A percentile compares a stretch with the other conserved stretches of the same genome.
Evolutionary conservation across 2,329 filamentous ascomycete genomes (phyloP).

Genomic region (Sordariomycetes sp.): DNA sequence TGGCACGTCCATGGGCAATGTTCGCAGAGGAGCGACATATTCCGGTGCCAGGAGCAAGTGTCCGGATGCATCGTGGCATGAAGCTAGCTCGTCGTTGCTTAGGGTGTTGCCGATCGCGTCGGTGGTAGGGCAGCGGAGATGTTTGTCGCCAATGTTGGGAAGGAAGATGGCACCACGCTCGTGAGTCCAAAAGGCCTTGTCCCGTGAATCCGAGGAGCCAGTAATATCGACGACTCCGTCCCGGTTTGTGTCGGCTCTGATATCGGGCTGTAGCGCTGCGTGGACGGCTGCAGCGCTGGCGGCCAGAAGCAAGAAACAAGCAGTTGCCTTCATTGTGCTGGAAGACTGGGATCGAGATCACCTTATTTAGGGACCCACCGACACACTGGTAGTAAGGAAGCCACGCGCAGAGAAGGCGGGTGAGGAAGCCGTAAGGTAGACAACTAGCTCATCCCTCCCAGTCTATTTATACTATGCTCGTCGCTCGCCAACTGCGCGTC

Average conservation of each 20-base stretch:
- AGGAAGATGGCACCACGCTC: constrained; percentile 18
- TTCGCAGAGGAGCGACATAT: constrained; percentile 18
- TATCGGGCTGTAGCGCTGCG: constrained; percentile 6
- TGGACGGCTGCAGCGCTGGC: no score
- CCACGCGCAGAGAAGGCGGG: no score
- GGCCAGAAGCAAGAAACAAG: no score
- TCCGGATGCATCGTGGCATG: constrained; percentile 21
- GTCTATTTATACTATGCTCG: no score
- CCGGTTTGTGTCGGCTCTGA: constrained; percentile 21
- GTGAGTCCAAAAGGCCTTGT: constrained; percentile 13
- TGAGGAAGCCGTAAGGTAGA: no score
- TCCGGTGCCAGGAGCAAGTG: constrained; percentile 16
- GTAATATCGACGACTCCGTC: constrained; percentile 17
- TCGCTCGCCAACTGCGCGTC: no score
- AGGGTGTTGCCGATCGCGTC: background rate
- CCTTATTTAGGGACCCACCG: no score
- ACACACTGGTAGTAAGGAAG: no score
- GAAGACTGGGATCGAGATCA: no score
- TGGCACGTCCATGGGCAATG: constrained; percentile 12
- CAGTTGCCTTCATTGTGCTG: no score
- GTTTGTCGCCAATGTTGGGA: constrained; percentile 19
- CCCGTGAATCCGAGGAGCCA: constrained; percentile 9
- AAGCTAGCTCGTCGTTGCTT: constrained; percentile 11
- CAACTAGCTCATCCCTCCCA: no score
- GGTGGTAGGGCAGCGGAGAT: constrained; percentile 14